Evolutionary conservation across 208 protist species (phyloP).

Genomic region (Trichomonas gallinae): DNA sequence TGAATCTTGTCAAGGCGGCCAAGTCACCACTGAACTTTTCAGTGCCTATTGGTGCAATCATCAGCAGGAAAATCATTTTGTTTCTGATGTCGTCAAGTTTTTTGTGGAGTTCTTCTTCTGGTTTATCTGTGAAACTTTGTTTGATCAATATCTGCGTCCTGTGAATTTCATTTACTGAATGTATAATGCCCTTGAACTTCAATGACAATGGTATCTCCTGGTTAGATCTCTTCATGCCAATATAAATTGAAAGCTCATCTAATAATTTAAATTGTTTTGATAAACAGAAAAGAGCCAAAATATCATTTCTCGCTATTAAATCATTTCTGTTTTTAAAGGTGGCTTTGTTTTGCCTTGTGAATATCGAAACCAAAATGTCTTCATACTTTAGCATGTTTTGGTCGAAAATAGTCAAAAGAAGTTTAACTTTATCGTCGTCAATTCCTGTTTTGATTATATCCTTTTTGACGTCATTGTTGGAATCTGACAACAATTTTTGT

Average conservation of each 20-base stretch:
- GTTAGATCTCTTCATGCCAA: not conserved
- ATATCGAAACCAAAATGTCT: not conserved
- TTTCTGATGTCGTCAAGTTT: not conserved
- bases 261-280: not conserved
- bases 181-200: not conserved
- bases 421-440: not conserved
- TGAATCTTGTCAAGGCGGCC: not conserved
- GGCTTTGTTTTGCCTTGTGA: not conserved
- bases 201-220: not conserved
- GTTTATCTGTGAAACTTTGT: not conserved
- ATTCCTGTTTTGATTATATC: not conserved
- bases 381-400: no score
- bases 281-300: not conserved
- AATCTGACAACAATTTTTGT: not conserved
- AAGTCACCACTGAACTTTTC: not conserved
- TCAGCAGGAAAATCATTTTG: not conserved
- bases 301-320: not conserved
- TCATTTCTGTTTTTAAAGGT: not conserved
- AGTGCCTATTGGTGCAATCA: not conserved
- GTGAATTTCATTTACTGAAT: not conserved
- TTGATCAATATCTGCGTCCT: not conserved
- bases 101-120: not conserved
- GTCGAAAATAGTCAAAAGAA: not conserved
- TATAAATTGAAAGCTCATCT: not conserved
- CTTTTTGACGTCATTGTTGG: not conserved